Evolutionary conservation across 129 eudicot species (phyloP).

Genomic region (Escallonia rubra): DNA sequence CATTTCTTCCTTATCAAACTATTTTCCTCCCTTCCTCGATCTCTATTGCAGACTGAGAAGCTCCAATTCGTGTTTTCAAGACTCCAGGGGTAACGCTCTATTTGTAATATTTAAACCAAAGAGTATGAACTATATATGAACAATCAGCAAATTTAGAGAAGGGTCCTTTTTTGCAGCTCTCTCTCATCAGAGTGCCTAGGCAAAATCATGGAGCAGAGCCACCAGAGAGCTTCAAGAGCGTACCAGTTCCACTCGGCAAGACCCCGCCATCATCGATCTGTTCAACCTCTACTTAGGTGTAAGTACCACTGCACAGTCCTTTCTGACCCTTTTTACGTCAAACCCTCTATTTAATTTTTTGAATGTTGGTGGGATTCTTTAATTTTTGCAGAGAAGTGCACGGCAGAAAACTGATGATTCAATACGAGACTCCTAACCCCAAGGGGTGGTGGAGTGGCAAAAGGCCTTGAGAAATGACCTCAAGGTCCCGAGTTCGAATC

Average conservation of each 20-base stretch:
- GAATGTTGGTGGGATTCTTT: not conserved
- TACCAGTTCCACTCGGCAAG: slow-evolving; percentile 15
- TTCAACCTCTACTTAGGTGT: slow-evolving; percentile 84
- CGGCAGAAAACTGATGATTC: slow-evolving; percentile 67
- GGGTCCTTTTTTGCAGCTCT: no score
- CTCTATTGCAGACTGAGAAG: no score
- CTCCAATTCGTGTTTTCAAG: no score
- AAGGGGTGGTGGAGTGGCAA: no score
- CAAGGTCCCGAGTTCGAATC: no score
- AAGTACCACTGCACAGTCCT: slow-evolving; percentile 3
- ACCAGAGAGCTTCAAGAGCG: slow-evolving; percentile 13
- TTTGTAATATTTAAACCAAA: no score
- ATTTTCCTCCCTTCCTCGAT: no score
- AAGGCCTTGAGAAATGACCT: no score
- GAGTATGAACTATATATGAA: no score
- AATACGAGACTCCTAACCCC: slow-evolving; percentile 50
- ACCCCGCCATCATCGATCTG: slow-evolving; percentile 56
- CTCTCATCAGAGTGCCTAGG: no score
- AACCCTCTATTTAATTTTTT: not conserved
- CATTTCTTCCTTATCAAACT: no score
- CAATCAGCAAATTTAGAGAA: not conserved
- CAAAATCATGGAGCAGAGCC: slow-evolving; percentile 15
- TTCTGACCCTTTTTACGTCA: not conserved
- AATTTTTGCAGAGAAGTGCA: slow-evolving; percentile 47
- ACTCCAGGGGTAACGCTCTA: no score